Base-by-base conservation (phyloP, 73 alveolate genomes). In the Stentor coeruleus region DNA sequence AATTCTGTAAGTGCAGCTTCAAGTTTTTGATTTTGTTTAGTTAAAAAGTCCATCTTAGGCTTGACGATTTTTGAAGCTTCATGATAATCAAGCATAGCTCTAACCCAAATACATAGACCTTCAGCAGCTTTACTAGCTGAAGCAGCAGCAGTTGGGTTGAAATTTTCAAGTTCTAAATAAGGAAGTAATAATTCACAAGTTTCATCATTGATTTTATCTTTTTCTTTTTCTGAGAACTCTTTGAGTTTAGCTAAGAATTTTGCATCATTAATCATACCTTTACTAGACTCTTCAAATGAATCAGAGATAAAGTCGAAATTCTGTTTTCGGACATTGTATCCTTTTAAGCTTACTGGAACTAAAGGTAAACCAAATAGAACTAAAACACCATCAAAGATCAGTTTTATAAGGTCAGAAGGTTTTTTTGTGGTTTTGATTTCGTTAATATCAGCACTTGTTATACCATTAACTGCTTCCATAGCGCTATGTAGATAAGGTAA, bases 401-500 rank as follows among this genome's bases (percentile, higher is more conserved):
- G 91, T 82, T 86, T 86, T 81, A 94, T 93, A 79, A 94, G 91
- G 82, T 93, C 98, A 84, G 86, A 93, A 36, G 98, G 97, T 59
- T 74, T 89, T 82, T 76, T 88, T 84, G 88, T 88, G 74, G 97
- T 85, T 92, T 96, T 96, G 88, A 96, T 75, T 91, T 96, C 99
- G 72, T 89, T 87, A 77, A 96, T 96, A 85, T 96, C 98, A 91
- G 94, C 93, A 66, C 96, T 90, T 72, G 95, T 91, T 74, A 96
- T 93, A 58, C 97, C 87, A 85, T 93, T 97, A 85, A 92, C 98
- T 72, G 99, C 99, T 15, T 89, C 96, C 80, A 96, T 94, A 1
- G 99, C 99, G 90, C 96, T 98, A 38, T 90, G 92, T 84, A 98
- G 94, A 89, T 89, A 97, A 14, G 99, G 99, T 92, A 97, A 79